phyloP scores from a whole-genome alignment of 805 yeast species.

The Lachancea quebecensis region DNA sequence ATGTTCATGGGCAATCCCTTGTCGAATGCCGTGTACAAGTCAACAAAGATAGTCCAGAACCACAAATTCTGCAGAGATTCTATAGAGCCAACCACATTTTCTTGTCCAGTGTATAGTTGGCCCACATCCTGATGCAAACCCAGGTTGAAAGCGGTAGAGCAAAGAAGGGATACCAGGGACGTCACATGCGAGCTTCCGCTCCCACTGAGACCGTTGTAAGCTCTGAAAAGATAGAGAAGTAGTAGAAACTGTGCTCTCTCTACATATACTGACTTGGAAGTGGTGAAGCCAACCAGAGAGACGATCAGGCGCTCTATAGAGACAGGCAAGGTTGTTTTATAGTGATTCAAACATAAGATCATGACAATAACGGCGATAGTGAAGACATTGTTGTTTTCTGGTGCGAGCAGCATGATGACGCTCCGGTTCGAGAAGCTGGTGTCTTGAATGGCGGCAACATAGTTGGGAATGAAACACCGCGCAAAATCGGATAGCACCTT shows the following conservation, averaged over 20 bases:
- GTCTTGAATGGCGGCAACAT: background rate
- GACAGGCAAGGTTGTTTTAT: constrained; percentile 13
- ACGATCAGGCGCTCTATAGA: constrained; percentile 17
- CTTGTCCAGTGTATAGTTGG: constrained; percentile 12
- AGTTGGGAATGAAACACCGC: constrained; percentile 2
- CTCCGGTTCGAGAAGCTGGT: background rate
- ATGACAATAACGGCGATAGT: constrained; percentile 24
- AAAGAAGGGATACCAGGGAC: constrained; percentile 11
- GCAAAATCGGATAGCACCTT: constrained; percentile 4
- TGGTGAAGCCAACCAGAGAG: constrained; percentile 21
- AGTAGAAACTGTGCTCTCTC: constrained; percentile 28
- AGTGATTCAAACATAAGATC: constrained; percentile 17
- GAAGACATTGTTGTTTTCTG: constrained; percentile 21
- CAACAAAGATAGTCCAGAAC: constrained; percentile 22
- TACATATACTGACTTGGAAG: constrained; percentile 22
- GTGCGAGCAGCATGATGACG: constrained; percentile 1
- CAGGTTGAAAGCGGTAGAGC: constrained; percentile 14
- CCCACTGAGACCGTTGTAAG: constrained; percentile 13
- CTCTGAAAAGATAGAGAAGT: constrained; percentile 15
- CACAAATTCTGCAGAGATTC: constrained; percentile 21
- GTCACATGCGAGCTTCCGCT: constrained; percentile 23
- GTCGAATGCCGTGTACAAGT: constrained; percentile 19
- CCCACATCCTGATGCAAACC: constrained; percentile 23
- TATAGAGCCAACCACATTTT: constrained; percentile 16
- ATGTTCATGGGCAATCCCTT: constrained; percentile 21